Evolutionary conservation across 2,329 filamentous ascomycete genomes (phyloP), one percentile per base, ranked within the genome.

Genomic region (Pseudocercospora crystallina): DNA sequence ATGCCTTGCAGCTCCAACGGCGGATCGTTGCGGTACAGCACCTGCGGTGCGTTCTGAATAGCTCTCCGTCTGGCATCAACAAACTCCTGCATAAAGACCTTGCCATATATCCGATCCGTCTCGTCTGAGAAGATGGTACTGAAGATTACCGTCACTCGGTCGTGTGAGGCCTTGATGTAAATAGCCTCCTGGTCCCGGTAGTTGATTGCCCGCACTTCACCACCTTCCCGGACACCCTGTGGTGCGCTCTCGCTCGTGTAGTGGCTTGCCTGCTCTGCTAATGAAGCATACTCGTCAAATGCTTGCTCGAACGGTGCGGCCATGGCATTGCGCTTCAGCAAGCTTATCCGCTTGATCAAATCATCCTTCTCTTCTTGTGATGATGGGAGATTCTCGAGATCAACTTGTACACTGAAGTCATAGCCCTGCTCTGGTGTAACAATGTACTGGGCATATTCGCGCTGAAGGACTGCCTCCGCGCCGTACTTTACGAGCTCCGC

Each of bases 161-260:
- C 94, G 75, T 95, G 88, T 71, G 89, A 95, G 56, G 94, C 92
- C 77, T 99, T 97, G 77, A 99, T 87, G 73, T 95, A 99, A 68
- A 99, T 97, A 45, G 94, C 91, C 72, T 99, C 94, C 77, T 97
- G 91, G 67, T 99, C 95, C 49, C 94, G 88, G 76, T 99, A 99
- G 73, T 97, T 92, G 64, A 99, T 95, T 2, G 92, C 85, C 81
- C 95, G 96, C 53, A 97, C 86, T 62, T 94, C 84, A 50, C 92
- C 91, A 43, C 94, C 92, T 73, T 97, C 94, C 60, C 79, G 78
- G 29, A 96, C 79, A 56, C 91, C 92, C 69, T 96, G 90, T 1
- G 94, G 94, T 46, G 95, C 94, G 56, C 92, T 88, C 72, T 99
- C 94, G 2, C 89, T 89, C 33, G 89, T 96, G 70, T 94, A 97